A percentile compares a stretch with the other conserved stretches of the same genome.
phyloP scores from a whole-genome alignment of 192 early-diverging fungal genomes.

The Oehlia diaphana region DNA sequence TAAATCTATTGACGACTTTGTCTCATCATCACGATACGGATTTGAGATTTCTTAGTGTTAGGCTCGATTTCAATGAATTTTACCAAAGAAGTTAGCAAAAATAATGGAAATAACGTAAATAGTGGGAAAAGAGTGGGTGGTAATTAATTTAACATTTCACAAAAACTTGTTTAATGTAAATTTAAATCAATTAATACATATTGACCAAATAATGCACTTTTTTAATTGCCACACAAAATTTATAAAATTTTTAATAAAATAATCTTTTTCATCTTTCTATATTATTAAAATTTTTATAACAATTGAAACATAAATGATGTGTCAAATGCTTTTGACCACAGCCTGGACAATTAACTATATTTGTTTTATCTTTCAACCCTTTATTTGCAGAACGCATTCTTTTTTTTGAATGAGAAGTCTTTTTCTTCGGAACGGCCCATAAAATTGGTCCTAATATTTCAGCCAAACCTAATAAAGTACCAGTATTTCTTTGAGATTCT shows the following conservation, averaged over 20 bases:
- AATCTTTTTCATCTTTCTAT: not conserved
- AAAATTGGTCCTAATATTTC: constrained; percentile 63
- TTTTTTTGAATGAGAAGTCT: constrained; percentile 90
- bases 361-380: constrained; percentile 67
- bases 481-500: not conserved
- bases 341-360: constrained; percentile 72
- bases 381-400: constrained; percentile 81
- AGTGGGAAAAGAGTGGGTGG: not conserved
- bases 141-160: too few species aligned
- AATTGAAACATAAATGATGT: constrained; percentile 78
- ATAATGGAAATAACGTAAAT: not conserved
- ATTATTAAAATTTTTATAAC: constrained; percentile 54
- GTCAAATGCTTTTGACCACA: constrained; percentile 73
- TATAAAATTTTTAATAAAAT: not conserved
- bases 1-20: constrained; percentile 54
- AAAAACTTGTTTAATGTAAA: too few species aligned
- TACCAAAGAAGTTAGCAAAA: constrained; percentile 39
- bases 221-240: too few species aligned
- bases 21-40: constrained; percentile 68
- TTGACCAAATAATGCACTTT: too few species aligned
- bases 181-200: too few species aligned
- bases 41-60: constrained; percentile 70
- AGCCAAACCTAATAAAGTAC: constrained; percentile 32
- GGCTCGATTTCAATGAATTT: constrained; percentile 81
- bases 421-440: constrained; percentile 89